Percentiles rank a stretch among this genome's conserved stretches.
Conservation (phyloP, 2,329 filamentous ascomycete species). For the Botrytis deweyae region DNA sequence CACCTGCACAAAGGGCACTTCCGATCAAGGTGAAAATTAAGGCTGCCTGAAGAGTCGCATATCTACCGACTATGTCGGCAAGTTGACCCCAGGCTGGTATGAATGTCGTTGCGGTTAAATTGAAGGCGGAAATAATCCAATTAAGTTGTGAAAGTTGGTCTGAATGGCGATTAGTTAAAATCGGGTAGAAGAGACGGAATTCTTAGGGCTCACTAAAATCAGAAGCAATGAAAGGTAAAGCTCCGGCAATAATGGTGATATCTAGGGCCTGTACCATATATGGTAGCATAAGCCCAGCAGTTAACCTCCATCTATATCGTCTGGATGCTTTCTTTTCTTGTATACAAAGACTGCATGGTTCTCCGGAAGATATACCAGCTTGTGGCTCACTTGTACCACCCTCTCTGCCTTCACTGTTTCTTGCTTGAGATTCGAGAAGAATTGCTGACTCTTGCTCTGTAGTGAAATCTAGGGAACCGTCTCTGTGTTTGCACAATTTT, state of each 20-base stretch:
- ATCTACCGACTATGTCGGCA: slow-evolving; percentile 63
- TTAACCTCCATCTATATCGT: slow-evolving; percentile 58
- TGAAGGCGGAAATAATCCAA: slow-evolving; percentile 70
- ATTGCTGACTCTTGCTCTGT: not conserved
- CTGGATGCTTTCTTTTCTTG: slow-evolving; percentile 40
- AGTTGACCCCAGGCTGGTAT: slow-evolving; percentile 66
- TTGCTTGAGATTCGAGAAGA: not conserved
- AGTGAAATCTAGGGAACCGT: not conserved
- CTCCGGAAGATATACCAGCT: not conserved
- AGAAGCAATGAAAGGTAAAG: slow-evolving; percentile 60
- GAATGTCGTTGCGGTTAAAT: slow-evolving; percentile 64
- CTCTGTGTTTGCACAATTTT: slow-evolving; percentile 17
- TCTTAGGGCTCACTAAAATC: slow-evolving; percentile 54
- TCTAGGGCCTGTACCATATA: slow-evolving; percentile 64
- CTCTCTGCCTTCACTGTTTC: not conserved
- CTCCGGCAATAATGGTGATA: slow-evolving; percentile 61
- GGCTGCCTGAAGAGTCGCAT: slow-evolving; percentile 56
- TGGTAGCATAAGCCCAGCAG: slow-evolving; percentile 57
- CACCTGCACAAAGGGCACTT: slow-evolving; percentile 59
- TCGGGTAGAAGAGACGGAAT: not conserved
- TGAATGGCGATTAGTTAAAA: slow-evolving; percentile 30
- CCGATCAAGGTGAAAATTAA: slow-evolving; percentile 59
- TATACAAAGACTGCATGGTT: slow-evolving; percentile 28
- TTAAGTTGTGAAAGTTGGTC: slow-evolving; percentile 58
- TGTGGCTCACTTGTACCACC: not conserved